These are phyloP conservation scores for Cordyceps pruinosa DNA, from an alignment of 2,329 filamentous ascomycete species.

Conservation along the genomic window DNA sequence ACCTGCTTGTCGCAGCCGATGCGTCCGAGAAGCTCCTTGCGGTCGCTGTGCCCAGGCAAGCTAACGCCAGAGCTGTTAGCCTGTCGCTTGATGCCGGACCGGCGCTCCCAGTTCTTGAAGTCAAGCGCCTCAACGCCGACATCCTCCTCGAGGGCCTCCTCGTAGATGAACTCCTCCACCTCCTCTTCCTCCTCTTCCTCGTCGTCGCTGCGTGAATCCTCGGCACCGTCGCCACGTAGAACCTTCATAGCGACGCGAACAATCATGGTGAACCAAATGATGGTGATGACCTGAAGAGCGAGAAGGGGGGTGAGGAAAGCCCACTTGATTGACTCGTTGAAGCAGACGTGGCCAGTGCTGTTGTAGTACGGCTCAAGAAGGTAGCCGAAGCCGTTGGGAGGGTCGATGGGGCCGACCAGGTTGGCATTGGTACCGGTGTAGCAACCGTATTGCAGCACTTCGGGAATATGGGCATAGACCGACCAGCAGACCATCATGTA, in stretches of 20 bases:
- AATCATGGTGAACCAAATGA: conserved; percentile 89
- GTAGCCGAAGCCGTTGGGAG: conserved; percentile 50
- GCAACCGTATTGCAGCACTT: conserved; percentile 60
- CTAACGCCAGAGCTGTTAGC: conserved; percentile 53
- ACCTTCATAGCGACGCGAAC: conserved; percentile 75
- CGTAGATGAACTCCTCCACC: conserved; percentile 46
- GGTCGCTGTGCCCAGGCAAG: conserved; percentile 63
- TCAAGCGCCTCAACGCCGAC: conserved; percentile 67
- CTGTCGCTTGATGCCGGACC: conserved; percentile 47
- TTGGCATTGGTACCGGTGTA: conserved; percentile 54
- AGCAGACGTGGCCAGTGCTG: conserved; percentile 70
- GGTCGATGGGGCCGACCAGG: conserved; percentile 45
- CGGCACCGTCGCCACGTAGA: conserved; percentile 66
- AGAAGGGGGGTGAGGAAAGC: conserved; percentile 71
- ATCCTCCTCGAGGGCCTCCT: conserved; percentile 62
- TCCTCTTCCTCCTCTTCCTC: conserved; percentile 64
- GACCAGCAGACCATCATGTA: conserved; percentile 80
- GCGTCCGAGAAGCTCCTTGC: conserved; percentile 72
- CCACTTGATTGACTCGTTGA: conserved; percentile 66
- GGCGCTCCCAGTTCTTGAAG: conserved; percentile 56
- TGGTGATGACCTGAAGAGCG: conserved; percentile 69
- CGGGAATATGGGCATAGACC: conserved; percentile 60
- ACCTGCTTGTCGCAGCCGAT: conserved; percentile 78
- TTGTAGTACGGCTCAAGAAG: conserved; percentile 68
- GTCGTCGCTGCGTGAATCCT: conserved; percentile 83